Base-by-base conservation (phyloP, 768 basidiomycete species). In the Leccinellum albellum region DNA sequence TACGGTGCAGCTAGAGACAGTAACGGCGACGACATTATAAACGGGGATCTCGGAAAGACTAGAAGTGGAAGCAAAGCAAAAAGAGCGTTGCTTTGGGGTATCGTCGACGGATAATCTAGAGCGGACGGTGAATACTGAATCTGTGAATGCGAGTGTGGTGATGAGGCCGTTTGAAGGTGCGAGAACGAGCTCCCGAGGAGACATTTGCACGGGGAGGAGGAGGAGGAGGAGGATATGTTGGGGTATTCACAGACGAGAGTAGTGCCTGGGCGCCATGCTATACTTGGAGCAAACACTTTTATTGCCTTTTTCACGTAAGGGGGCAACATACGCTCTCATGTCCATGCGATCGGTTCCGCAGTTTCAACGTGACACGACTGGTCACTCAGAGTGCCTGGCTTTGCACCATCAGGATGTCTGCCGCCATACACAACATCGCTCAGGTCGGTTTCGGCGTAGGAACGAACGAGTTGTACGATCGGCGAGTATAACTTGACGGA, bases 401-500 rank as follows among this genome's bases (percentile, higher is more conserved):
- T 10, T 46, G 44, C 24, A 45, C 33, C 49, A 76, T 35, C 35
- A 17, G 3, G n/a, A n/a, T 78, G 76, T 45, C 72, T 31, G 46
- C 64, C 33, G 64, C 63, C 0, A 81, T 94, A 0, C 90, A 94
- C 59, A 57, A 70, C 4, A 59, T 91, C 31, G 93, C 93, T n/a
- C 73, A 82, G 62, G 66, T 67, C 29, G 94, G 94, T 3, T 96
- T 93, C 64, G 88, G 82, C 1, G 66, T 74, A 17, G 94, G 91
- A 1, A 94, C 91, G 1, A 95, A 93, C 66, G 89, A 90, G 48
- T 73, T 90, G 4, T 93, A 93, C 64, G 87, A 93, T 63, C 77
- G 81, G 88, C 86, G 52, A 54, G 75, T 42, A 15, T 21, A 12
- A 17, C 23, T 9, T 9, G 0, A 3, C n/a, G n/a, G n/a, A n/a